phyloP scores from a whole-genome alignment of 2,329 filamentous ascomycete species.

The Beauveria rudraprayagi region DNA sequence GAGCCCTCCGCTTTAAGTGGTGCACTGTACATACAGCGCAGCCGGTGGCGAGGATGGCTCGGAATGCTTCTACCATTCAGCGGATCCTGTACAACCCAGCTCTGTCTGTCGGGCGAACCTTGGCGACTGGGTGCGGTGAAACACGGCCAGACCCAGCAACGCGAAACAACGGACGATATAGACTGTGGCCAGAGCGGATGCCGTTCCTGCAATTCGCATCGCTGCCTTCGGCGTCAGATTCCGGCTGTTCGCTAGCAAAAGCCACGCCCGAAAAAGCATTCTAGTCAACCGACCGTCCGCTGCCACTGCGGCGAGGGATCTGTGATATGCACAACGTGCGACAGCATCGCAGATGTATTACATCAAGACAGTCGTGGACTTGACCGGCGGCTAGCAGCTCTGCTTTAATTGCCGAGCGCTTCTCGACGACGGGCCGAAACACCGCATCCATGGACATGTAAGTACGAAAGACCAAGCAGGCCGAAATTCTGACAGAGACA shows the following conservation, averaged over 20 bases:
- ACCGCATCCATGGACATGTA: not conserved
- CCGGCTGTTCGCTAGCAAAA: too few relatives aligned
- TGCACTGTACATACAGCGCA: not conserved
- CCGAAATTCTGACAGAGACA: not conserved
- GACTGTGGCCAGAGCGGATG: too few relatives aligned
- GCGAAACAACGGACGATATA: too few relatives aligned
- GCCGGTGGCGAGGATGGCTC: too few relatives aligned
- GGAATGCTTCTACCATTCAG: too few relatives aligned
- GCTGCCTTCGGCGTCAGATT: not conserved
- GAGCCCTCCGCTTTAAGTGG: not conserved
- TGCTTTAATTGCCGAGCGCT: not conserved
- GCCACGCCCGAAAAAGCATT: not conserved
- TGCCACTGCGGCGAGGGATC: too few relatives aligned
- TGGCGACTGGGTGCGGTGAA: too few relatives aligned
- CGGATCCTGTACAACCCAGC: too few relatives aligned
- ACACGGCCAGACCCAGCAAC: too few relatives aligned
- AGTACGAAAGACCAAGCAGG: not conserved
- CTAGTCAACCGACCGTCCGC: not conserved
- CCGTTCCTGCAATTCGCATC: not conserved
- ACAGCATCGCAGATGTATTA: not conserved
- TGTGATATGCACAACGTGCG: not conserved
- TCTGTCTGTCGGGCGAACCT: too few relatives aligned
- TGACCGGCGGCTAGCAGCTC: not conserved
- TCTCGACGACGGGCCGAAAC: not conserved
- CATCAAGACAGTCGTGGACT: not conserved